A percentile compares a stretch with the other conserved stretches of the same genome.
phyloP scores from a whole-genome alignment of 495 filamentous ascomycete genomes.

The Penicillium silybi region DNA sequence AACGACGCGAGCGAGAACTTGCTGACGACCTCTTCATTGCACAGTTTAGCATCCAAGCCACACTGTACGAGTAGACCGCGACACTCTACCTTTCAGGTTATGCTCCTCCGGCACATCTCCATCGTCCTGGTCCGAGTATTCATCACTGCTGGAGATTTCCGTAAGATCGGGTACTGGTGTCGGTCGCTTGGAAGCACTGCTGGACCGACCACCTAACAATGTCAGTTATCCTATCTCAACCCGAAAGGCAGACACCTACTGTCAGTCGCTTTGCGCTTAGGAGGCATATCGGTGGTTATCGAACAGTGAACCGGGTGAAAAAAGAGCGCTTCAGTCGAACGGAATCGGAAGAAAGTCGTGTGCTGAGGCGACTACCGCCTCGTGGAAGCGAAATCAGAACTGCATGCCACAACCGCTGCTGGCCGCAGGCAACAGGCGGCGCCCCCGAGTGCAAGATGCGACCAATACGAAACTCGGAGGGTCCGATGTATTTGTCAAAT shows the following conservation, averaged over 20 bases:
- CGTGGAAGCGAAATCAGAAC: conserved; percentile 10
- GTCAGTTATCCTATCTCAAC: conserved; percentile 22
- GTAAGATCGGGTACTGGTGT: conserved; percentile 65
- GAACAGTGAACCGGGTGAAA: background rate
- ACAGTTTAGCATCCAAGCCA: conserved; percentile 17
- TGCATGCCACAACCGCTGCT: conserved; percentile 21
- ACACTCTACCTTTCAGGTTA: conserved; percentile 48
- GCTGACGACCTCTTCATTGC: conserved; percentile 53
- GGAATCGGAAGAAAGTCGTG: background rate
- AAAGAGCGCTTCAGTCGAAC: background rate
- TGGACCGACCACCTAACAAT: conserved; percentile 49
- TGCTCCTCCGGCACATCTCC: conserved; percentile 35
- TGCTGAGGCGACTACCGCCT: conserved; percentile 17
- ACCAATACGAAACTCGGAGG: background rate
- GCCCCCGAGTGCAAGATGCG: background rate
- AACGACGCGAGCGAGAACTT: conserved; percentile 60
- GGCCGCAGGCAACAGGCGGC: conserved; percentile 16
- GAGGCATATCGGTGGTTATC: conserved; percentile 51
- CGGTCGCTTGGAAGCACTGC: conserved; percentile 58
- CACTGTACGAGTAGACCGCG: conserved; percentile 37
- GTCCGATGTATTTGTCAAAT: no score
- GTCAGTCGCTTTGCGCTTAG: conserved; percentile 72
- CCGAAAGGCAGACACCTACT: conserved; percentile 22
- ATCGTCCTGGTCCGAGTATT: conserved; percentile 61
- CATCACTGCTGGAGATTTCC: conserved; percentile 65